Evolutionary conservation across 192 early-diverging fungal species (phyloP), one percentile per base, ranked within the genome.

Genomic region (Spinellus fusiger): DNA sequence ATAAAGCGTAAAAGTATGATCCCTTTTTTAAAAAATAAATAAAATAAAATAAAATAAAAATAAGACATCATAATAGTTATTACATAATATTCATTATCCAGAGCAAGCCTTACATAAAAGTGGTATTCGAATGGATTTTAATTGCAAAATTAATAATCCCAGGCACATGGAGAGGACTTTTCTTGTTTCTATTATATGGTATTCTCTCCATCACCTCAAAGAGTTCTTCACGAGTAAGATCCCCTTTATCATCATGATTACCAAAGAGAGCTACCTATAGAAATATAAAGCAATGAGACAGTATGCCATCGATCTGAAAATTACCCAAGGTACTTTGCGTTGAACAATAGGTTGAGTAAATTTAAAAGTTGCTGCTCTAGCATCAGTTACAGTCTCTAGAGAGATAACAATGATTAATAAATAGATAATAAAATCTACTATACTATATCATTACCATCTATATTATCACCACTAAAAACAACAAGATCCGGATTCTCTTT

Each of bases 381-480:
- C 40, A 38, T 67, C 65, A 55, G 37, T 67, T 23, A 67, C 65
- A 18, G 26, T 46, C 12, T 22, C 59, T 51, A 23, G 28, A n/a
- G 10, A 55, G 16, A 6, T 20, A 35, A 55, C 12, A 55, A 32
- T 3, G 1, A 16, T 33, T 2, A 2, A 27, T 23, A 31, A 22
- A 7, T 18, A 34, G 3, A 33, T 1, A 40, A 38, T 35, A 37
- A 50, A 31, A 44, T n/a, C n/a, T n/a, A n/a, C n/a, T n/a, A n/a
- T n/a, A n/a, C n/a, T n/a, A n/a, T n/a, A 33, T 49, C 59, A 33
- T 27, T 52, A 7, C 76, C 76, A 27, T 74, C 61, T 23, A 78
- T 71, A 27, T 78, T 78, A 27, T 78, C 76, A 5, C 76, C 76
- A 12, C 61, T 67, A 37, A 72, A 78, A 5, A 78, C 73, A 5